These are phyloP conservation scores for Suhomyces chickasaworum DNA, from an alignment of 1,139 yeast genomes.

Conservation along the genomic window DNA sequence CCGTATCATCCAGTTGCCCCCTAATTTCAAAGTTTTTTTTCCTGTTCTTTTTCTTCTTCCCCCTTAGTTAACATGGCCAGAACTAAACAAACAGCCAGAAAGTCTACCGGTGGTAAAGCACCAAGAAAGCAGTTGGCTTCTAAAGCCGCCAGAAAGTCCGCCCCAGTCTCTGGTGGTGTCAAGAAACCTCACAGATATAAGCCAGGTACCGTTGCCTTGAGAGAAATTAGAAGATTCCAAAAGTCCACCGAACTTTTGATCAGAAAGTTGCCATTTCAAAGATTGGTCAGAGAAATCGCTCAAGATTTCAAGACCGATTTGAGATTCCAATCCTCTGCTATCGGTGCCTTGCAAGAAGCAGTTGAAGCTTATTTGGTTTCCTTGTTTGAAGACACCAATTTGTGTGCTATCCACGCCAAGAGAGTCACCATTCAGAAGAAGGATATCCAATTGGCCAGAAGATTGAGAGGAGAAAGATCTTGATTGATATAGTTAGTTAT, in stretches of 20 bases:
- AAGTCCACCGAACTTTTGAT: conserved; percentile 54
- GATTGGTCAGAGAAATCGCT: conserved; percentile 53
- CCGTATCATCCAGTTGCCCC: conserved; percentile 10
- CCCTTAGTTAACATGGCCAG: conserved; percentile 38
- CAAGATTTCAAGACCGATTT: conserved; percentile 54
- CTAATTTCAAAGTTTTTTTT: conserved; percentile 11
- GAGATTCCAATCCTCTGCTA: conserved; percentile 54
- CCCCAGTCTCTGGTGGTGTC: conserved; percentile 55
- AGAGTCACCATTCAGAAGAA: conserved; percentile 57
- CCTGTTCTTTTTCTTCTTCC: conserved; percentile 10
- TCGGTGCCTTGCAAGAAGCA: conserved; percentile 57
- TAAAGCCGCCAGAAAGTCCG: conserved; percentile 56
- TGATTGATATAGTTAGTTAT: conserved; percentile 19
- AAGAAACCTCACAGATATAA: conserved; percentile 58
- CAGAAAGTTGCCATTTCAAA: conserved; percentile 54
- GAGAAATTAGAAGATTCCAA: conserved; percentile 58
- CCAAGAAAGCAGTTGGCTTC: conserved; percentile 58
- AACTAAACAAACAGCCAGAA: conserved; percentile 58
- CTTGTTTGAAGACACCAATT: conserved; percentile 54
- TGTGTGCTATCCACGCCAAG: conserved; percentile 57
- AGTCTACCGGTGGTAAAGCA: conserved; percentile 57
- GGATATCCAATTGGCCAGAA: conserved; percentile 56
- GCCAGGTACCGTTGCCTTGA: conserved; percentile 58
- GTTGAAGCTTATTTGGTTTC: conserved; percentile 56
- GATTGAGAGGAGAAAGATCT: conserved; percentile 57